Evolutionary conservation across 2,329 filamentous ascomycete genomes (phyloP).

Genomic region (Lecanicillium sp.): DNA sequence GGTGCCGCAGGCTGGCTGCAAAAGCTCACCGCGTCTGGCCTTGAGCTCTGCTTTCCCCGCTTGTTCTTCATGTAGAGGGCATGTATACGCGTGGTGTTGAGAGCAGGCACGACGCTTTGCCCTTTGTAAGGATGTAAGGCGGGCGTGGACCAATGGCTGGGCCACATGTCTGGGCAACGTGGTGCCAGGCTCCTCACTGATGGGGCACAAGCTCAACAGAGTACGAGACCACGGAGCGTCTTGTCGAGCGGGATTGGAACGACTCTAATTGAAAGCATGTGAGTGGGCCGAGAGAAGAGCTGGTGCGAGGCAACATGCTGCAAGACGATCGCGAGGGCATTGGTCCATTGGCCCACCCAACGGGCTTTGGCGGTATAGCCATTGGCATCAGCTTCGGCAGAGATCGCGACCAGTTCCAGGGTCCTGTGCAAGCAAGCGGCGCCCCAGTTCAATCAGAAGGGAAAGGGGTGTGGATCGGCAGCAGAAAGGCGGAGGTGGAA

Average conservation of each 20-base stretch:
- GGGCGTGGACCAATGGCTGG: conserved; percentile 31
- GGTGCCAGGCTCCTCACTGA: conserved; percentile 9
- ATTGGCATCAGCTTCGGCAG: conserved; percentile 1
- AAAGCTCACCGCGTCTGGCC: too few species aligned
- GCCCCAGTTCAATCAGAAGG: neutral
- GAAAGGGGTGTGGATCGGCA: conserved; percentile 1
- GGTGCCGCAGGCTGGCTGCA: too few species aligned
- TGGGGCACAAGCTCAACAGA: conserved; percentile 5
- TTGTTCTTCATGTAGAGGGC: too few species aligned
- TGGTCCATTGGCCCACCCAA: conserved; percentile 2
- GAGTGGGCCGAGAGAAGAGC: conserved; percentile 4
- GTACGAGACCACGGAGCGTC: too few species aligned
- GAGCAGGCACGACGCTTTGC: neutral
- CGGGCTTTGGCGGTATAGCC: conserved; percentile 7
- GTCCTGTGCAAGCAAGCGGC: neutral
- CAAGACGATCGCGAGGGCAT: too few species aligned
- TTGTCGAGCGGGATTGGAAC: too few species aligned
- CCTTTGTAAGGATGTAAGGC: neutral
- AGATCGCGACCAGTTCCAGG: conserved; percentile 6
- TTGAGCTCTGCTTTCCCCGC: too few species aligned
- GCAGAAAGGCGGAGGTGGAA: conserved; percentile 5
- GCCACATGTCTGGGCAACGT: conserved; percentile 28
- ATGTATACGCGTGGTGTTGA: conserved; percentile 1
- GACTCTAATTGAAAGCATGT: neutral
- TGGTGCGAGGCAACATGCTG: too few species aligned